Evolutionary conservation across 768 basidiomycete species (phyloP).

Genomic region (Mycena polygramma): DNA sequence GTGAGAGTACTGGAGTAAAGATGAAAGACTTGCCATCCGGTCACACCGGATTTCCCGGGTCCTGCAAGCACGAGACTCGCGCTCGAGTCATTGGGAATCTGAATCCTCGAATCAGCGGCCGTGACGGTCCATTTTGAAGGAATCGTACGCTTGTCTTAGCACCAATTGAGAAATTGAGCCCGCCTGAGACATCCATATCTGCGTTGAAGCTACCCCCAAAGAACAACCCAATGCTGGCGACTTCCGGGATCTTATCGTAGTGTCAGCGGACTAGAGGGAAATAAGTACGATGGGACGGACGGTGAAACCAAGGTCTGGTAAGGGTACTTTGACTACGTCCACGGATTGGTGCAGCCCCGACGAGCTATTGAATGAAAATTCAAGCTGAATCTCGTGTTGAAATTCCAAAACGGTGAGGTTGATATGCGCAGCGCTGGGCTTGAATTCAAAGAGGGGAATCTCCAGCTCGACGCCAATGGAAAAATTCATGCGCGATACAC

Average conservation of each 20-base stretch:
- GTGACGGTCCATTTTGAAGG: too few species aligned
- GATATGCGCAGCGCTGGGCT: neutral
- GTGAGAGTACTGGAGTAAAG: neutral
- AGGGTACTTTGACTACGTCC: neutral
- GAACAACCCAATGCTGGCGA: constrained; percentile 19
- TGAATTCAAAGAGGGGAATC: neutral
- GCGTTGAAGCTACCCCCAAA: constrained; percentile 10
- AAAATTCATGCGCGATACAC: constrained; percentile 20
- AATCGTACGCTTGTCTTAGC: constrained; percentile 12
- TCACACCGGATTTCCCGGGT: constrained; percentile 6
- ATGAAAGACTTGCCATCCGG: constrained; percentile 6
- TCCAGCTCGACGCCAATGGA: constrained; percentile 22
- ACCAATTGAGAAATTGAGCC: constrained; percentile 23
- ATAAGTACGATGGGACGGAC: neutral
- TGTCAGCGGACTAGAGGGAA: neutral
- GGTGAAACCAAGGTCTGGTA: neutral
- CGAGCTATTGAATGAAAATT: neutral
- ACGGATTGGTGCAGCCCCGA: neutral
- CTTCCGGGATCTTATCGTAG: constrained; percentile 10
- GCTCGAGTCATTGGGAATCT: constrained; percentile 17
- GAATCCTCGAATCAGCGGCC: neutral
- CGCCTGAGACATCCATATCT: constrained; percentile 1
- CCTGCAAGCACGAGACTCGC: constrained; percentile 19
- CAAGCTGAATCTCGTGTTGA: neutral
- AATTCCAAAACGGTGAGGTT: neutral